These are phyloP conservation scores for Thamnidium elegans DNA, from an alignment of 192 early-diverging fungal species.

Conservation along the genomic window DNA sequence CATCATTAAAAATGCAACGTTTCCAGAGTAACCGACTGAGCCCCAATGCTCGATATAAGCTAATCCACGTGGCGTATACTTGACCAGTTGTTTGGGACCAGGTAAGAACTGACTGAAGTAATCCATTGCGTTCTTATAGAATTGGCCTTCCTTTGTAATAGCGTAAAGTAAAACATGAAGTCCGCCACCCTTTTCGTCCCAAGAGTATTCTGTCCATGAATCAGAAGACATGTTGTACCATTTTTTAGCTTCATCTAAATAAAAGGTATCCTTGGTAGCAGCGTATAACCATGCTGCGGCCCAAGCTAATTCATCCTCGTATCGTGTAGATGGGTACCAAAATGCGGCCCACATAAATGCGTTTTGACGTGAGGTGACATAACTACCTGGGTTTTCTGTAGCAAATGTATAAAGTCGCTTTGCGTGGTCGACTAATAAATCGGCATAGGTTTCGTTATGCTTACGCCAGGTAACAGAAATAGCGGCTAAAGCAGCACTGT, in stretches of 20 bases:
- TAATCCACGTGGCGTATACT: slow-evolving; percentile 50
- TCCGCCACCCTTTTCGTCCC: slow-evolving; percentile 52
- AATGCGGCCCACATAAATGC: slow-evolving; percentile 39
- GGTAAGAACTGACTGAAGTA: slow-evolving; percentile 38
- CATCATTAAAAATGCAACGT: slow-evolving; percentile 44
- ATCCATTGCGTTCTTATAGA: slow-evolving; percentile 33
- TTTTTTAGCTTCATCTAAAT: slow-evolving; percentile 41
- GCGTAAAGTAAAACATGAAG: slow-evolving; percentile 42
- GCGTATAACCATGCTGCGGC: slow-evolving; percentile 55
- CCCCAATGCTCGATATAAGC: slow-evolving; percentile 48
- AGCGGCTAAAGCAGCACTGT: slow-evolving; percentile 54
- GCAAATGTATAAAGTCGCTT: slow-evolving; percentile 46
- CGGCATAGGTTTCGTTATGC: slow-evolving; percentile 44
- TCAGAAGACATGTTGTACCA: slow-evolving; percentile 27
- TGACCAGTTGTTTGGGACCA: slow-evolving; percentile 31
- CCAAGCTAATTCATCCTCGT: slow-evolving; percentile 55
- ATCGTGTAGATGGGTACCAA: slow-evolving; percentile 52
- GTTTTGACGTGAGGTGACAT: slow-evolving; percentile 34
- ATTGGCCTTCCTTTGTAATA: slow-evolving; percentile 38
- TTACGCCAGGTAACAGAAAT: slow-evolving; percentile 51
- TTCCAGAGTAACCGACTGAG: slow-evolving; percentile 48
- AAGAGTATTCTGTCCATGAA: slow-evolving; percentile 39
- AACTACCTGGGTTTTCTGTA: slow-evolving; percentile 32
- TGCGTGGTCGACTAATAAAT: slow-evolving; percentile 46
- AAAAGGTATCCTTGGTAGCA: slow-evolving; percentile 43